Evolutionary conservation across 257 asterid genomes (phyloP).

Genomic region (Gynochthodes officinalis): DNA sequence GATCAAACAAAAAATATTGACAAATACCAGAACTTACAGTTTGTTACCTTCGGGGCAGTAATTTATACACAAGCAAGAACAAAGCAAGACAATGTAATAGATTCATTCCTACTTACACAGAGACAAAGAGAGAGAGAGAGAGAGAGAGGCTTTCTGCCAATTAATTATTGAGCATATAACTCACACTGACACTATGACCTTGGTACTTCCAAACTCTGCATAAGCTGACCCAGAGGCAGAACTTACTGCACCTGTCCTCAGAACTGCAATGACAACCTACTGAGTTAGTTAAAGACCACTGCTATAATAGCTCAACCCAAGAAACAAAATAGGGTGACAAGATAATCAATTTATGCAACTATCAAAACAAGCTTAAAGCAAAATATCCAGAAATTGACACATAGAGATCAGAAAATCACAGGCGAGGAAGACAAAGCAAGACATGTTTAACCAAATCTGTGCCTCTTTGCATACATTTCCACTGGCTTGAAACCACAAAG

Average conservation of each 20-base stretch:
- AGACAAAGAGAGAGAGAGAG: background rate
- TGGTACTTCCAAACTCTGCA: slow-evolving; percentile 94
- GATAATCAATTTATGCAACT: background rate
- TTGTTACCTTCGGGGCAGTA: background rate
- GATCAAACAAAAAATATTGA: background rate
- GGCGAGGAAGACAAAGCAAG: background rate
- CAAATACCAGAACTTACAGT: background rate
- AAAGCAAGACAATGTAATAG: background rate
- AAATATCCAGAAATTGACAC: background rate
- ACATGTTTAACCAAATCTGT: background rate
- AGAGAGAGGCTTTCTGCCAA: no score
- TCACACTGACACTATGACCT: slow-evolving; percentile 97
- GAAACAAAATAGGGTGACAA: background rate
- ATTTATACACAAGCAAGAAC: background rate
- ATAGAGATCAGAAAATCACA: background rate
- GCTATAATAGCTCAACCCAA: background rate
- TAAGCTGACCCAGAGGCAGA: slow-evolving; percentile 98
- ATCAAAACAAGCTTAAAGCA: background rate
- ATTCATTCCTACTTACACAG: background rate
- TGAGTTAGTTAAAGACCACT: background rate
- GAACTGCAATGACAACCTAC: slow-evolving; percentile 43
- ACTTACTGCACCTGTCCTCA: slow-evolving; percentile 86
- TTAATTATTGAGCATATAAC: no score
- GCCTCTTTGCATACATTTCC: background rate
- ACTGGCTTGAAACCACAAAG: no score